A percentile compares a stretch with the other conserved stretches of the same genome.
Evolutionary conservation across 176 grass and related monocot genomes (phyloP).

Genomic region (Bolboschoenus planiculmis): DNA sequence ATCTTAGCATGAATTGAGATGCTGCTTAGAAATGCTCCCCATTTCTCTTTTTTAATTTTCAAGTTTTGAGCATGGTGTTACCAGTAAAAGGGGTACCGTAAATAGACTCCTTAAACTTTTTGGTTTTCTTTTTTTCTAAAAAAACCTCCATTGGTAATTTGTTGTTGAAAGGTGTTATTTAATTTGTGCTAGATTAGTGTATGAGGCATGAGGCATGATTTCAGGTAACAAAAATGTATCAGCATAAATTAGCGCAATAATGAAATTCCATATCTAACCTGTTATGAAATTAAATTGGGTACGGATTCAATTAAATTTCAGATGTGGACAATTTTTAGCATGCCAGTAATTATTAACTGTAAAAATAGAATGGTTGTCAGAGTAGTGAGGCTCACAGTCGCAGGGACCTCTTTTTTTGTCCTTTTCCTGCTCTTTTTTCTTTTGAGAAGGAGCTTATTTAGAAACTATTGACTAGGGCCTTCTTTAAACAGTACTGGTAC

Average conservation of each 20-base stretch:
- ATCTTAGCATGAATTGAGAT: background rate
- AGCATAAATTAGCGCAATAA: background rate
- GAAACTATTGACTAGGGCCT: background rate
- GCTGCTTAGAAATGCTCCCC: too few species aligned
- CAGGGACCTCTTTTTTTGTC: background rate
- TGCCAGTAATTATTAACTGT: background rate
- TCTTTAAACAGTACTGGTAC: background rate
- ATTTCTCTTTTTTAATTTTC: background rate
- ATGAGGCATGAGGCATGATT: too few species aligned
- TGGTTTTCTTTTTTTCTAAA: background rate
- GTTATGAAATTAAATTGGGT: background rate
- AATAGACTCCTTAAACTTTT: background rate
- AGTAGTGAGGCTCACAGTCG: background rate
- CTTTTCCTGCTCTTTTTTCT: background rate
- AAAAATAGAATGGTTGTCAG: constrained; percentile 1
- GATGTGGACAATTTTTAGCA: background rate
- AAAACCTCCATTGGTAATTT: background rate
- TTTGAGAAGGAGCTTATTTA: background rate
- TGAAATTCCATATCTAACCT: background rate
- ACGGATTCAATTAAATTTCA: background rate
- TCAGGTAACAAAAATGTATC: background rate
- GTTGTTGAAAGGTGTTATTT: too few species aligned
- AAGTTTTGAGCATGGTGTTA: background rate
- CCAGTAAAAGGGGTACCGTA: background rate
- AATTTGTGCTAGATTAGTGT: background rate